Base-by-base conservation (phyloP, 2,329 filamentous ascomycete species). In the Ophiosphaerella korrae region DNA sequence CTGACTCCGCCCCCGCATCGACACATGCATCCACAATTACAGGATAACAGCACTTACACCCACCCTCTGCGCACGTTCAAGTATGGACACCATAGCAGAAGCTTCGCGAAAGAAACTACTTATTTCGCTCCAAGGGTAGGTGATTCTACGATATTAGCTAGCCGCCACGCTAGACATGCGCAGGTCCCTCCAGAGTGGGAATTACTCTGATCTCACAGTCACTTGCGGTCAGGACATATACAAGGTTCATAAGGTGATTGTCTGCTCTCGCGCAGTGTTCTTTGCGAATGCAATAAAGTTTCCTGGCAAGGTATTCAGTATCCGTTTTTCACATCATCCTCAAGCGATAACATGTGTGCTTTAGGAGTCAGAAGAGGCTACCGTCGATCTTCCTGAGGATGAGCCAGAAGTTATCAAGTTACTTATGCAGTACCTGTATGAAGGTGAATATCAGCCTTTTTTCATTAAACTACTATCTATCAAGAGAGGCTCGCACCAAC, bases 291-390 rank as follows among this genome's bases (percentile, higher is more conserved):
- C 53, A 6, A 33, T 29, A 36, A 13, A 29, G 37, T 14, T 47
- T 47, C 24, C n/a, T 29, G 12, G 18, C 23, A 7, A 24, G 45
- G 26, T 18, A 34, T 39, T 34, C 2, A 34, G 7, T 23, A 23
- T 12, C 5, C 11, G n/a, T 18, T 18, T 38, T n/a, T 34, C 14
- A 43, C 11, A 8, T n/a, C 29, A 40, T 11, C 9, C 23, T 12
- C 21, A 40, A 24, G 18, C 21, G n/a, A 24, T 26, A 40, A 40
- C 40, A 32, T 12, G 18, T 36, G 31, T 11, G 5, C 2, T 44
- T 84, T 75, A 2, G 44, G 36, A 40, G 3, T 9, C 14, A 11
- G 12, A 33, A 7, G 24, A 46, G 18, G 43, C 23, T n/a, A 55
- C 41, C 7, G 46, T 54, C 16, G 23, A 54, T 12, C 41, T 54